Percentiles rank a stretch among this genome's conserved stretches.
Evolutionary conservation across 2,329 filamentous ascomycete species (phyloP).

Genomic region (Acephala macrosclerotiorum): DNA sequence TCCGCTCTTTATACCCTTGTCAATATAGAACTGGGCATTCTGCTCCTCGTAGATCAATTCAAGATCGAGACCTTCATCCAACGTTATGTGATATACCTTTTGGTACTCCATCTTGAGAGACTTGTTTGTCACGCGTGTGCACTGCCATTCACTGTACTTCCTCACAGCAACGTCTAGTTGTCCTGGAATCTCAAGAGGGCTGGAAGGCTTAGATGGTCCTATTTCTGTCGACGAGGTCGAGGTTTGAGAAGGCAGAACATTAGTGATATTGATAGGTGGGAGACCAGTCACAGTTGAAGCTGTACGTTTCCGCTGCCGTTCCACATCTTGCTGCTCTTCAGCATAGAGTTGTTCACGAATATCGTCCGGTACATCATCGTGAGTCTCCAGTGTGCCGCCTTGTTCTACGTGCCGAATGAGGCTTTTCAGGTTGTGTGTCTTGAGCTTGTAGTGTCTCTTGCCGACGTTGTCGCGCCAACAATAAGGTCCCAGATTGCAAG

Average conservation of each 20-base stretch:
- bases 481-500: constrained; percentile 24
- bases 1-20: constrained; percentile 42
- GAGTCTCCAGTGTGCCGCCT: constrained; percentile 19
- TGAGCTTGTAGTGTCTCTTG: constrained; percentile 29
- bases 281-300: background rate
- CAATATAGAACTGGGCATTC: constrained; percentile 43
- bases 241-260: constrained; percentile 11
- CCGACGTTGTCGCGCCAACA: constrained; percentile 23
- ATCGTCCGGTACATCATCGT: constrained; percentile 26
- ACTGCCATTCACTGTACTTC: constrained; percentile 42
- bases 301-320: constrained; percentile 13
- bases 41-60: constrained; percentile 43
- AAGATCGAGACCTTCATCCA: constrained; percentile 37
- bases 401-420: constrained; percentile 21
- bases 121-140: constrained; percentile 36
- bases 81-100: constrained; percentile 37
- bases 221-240: background rate
- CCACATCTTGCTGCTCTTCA: constrained; percentile 27
- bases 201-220: background rate
- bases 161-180: constrained; percentile 31
- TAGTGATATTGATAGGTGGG: constrained; percentile 20
- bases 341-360: constrained; percentile 26
- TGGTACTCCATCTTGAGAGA: constrained; percentile 35
- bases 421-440: constrained; percentile 22
- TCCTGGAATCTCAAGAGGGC: constrained; percentile 34